A percentile compares a stretch with the other conserved stretches of the same genome.
phyloP scores from a whole-genome alignment of 2,329 filamentous ascomycete genomes.

The Remersonia thermophila region DNA sequence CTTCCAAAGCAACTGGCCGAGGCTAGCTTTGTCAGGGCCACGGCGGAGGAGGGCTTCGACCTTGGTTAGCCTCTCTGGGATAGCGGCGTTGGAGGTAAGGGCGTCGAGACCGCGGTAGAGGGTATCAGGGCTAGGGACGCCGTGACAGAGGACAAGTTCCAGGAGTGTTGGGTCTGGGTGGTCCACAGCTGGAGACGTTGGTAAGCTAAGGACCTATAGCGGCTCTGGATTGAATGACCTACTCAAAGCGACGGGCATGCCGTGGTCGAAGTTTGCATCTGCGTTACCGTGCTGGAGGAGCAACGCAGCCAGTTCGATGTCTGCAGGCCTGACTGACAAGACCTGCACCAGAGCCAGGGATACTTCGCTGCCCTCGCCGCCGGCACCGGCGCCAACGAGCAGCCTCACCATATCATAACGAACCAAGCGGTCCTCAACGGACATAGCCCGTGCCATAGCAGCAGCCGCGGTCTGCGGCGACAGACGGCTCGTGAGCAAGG shows the following conservation, averaged over 20 bases:
- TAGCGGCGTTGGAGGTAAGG: conserved; percentile 32
- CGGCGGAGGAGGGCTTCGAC: conserved; percentile 34
- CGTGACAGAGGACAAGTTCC: conserved; percentile 33
- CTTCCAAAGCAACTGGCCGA: conserved; percentile 34
- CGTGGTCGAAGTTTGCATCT: conserved; percentile 38
- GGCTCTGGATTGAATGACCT: conserved; percentile 3
- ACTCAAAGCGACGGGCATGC: conserved; percentile 30
- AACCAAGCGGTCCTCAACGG: conserved; percentile 27
- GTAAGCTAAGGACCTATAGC: neutral
- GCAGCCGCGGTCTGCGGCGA: conserved; percentile 34
- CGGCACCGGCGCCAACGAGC: conserved; percentile 33
- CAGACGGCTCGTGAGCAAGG: conserved; percentile 32
- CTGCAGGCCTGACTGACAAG: conserved; percentile 33
- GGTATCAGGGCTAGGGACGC: conserved; percentile 32
- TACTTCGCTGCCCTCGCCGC: conserved; percentile 24
- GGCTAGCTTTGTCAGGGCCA: conserved; percentile 29
- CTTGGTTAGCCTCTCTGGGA: conserved; percentile 36
- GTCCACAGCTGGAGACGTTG: conserved; percentile 23
- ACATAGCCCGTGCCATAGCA: conserved; percentile 37
- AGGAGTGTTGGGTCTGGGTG: conserved; percentile 37
- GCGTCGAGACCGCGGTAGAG: conserved; percentile 31
- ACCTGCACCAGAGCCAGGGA: conserved; percentile 31
- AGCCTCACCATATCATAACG: conserved; percentile 36
- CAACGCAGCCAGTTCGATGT: conserved; percentile 36
- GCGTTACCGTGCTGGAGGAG: conserved; percentile 39